Conservation (phyloP, 2,329 filamentous ascomycete species). For the Aspergillus unguis region DNA sequence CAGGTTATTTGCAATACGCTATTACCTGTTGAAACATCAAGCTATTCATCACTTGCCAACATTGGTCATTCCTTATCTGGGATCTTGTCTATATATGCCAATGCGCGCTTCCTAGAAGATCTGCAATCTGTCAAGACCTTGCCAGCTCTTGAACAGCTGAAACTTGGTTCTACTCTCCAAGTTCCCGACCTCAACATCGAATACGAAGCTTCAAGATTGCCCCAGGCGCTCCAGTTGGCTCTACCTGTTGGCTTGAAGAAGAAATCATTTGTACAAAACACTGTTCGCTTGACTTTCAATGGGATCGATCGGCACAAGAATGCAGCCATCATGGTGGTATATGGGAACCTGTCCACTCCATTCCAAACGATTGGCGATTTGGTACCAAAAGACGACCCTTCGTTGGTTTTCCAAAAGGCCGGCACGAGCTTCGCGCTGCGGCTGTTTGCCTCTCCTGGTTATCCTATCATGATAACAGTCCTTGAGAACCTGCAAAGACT, state of each 20-base stretch:
- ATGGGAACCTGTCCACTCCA: slow-evolving; percentile 31
- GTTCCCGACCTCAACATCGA: slow-evolving; percentile 37
- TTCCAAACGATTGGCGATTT: slow-evolving; percentile 27
- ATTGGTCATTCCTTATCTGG: slow-evolving; percentile 36
- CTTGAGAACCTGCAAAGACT: slow-evolving; percentile 39
- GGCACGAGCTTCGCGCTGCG: slow-evolving; percentile 38
- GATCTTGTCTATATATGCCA: slow-evolving; percentile 37
- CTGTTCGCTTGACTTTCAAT: slow-evolving; percentile 37
- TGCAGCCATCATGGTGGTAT: slow-evolving; percentile 34
- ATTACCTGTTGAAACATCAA: slow-evolving; percentile 19
- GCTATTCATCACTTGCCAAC: slow-evolving; percentile 32
- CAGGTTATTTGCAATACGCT: slow-evolving; percentile 31
- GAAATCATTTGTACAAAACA: slow-evolving; percentile 32
- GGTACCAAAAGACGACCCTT: slow-evolving; percentile 27
- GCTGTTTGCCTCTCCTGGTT: slow-evolving; percentile 35
- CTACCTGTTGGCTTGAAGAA: slow-evolving; percentile 26
- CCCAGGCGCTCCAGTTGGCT: slow-evolving; percentile 28
- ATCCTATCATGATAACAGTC: slow-evolving; percentile 33
- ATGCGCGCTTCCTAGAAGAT: slow-evolving; percentile 33
- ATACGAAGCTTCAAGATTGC: slow-evolving; percentile 31
- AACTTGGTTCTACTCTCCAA: slow-evolving; percentile 28
- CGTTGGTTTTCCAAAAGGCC: slow-evolving; percentile 32
- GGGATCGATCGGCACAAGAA: slow-evolving; percentile 35
- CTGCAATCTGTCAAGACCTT: slow-evolving; percentile 28
- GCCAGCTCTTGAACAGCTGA: slow-evolving; percentile 29